Conservation (phyloP, 2,329 filamentous ascomycete species). For the Passalora sequoiae region DNA sequence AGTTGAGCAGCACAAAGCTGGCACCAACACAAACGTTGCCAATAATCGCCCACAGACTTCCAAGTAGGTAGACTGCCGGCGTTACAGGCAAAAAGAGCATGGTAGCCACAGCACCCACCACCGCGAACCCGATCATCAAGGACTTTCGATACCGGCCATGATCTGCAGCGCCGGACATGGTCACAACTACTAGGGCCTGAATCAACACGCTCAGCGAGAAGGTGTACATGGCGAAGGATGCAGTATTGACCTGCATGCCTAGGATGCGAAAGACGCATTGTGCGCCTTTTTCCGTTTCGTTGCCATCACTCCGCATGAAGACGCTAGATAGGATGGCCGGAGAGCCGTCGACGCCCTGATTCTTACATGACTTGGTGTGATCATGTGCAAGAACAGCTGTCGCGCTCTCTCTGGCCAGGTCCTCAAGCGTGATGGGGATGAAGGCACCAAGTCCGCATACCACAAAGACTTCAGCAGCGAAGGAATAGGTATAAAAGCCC, state of each 20-base stretch:
- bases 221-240: constrained; percentile 97
- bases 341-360: constrained; percentile 12
- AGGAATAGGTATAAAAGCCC: constrained; percentile 95
- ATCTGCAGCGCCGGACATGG: constrained; percentile 92
- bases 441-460: constrained; percentile 87
- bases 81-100: constrained; percentile 83
- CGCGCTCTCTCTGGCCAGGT: constrained; percentile 69
- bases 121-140: constrained; percentile 78
- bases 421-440: constrained; percentile 91
- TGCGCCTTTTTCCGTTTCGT: constrained; percentile 36
- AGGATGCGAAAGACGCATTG: constrained; percentile 81
- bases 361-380: constrained; percentile 62
- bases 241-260: constrained; percentile 85
- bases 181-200: constrained; percentile 86
- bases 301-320: not conserved
- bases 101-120: constrained; percentile 71
- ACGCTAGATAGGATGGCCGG: not conserved
- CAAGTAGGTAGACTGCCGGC: constrained; percentile 71
- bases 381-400: constrained; percentile 83
- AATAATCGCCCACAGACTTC: constrained; percentile 76
- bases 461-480: constrained; percentile 93
- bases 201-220: constrained; percentile 88
- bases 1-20: constrained; percentile 92
- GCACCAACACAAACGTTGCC: constrained; percentile 93
- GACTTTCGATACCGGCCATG: constrained; percentile 85